Evolutionary conservation across 2,329 filamentous ascomycete species (phyloP), one percentile per base, ranked within the genome.

Genomic region (Hypocrella siamensis): DNA sequence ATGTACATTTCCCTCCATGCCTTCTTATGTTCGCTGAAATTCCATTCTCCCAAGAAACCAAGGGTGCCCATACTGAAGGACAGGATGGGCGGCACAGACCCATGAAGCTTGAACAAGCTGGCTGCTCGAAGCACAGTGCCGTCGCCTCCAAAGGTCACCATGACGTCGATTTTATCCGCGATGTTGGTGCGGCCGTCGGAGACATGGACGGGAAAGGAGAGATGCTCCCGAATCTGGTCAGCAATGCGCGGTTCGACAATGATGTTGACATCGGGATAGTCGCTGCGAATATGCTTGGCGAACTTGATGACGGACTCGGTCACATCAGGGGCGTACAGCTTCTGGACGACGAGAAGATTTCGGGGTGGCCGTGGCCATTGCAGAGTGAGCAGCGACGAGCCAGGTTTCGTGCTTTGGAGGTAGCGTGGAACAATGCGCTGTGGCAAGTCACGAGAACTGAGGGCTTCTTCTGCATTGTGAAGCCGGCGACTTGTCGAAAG

Each of bases 11-110:
- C 83, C 30, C 84, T 66, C 60, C 92, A 93, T 0, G 90, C 90
- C 30, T 82, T 70, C 56, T 93, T 93, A 58, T 92, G 83, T 46
- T 96, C 86, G 6, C 67, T 65, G 50, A 96, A 96, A 46, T 90
- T 92, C 86, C 88, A 98, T 55, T 96, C 88, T 12, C 88, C 86
- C 6, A 98, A 60, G 43, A 98, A 98, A 0, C 90, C 90, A 1
- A 98, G 61, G 0, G 88, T 92, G 5, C 90, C 90, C 83, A 98
- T 94, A 50, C 85, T 93, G 49, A 98, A 98, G 2, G 83, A 85
- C 6, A 98, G 63, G 21, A 98, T 80, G 0, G 90, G 90, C 0
- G 90, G 90, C 0, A 98, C 88, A 27, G 75, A 74, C 3, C 70
- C 65, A 28, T 81, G 75, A 24, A 82, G 78, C 36, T 84, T 84